Percentiles rank a stretch among this genome's conserved stretches.
These are phyloP conservation scores for Anthostomella pinea DNA, from an alignment of 2,329 filamentous ascomycete species.

Conservation along the genomic window DNA sequence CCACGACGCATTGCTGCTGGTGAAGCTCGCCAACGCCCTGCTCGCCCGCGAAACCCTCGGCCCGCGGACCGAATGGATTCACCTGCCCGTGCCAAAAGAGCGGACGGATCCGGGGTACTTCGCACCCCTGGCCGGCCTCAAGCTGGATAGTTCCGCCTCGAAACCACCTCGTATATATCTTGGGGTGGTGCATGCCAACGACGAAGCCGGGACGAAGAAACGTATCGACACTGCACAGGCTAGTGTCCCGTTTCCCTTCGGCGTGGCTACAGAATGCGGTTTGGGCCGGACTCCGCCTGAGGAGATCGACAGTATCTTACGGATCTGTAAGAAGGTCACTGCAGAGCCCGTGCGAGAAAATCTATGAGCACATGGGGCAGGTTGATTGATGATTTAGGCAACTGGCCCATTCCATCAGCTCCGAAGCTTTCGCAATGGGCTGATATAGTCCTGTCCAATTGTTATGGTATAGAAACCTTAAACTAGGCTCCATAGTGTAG, in stretches of 20 bases:
- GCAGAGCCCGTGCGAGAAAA: constrained; percentile 4
- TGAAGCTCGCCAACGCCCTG: constrained; percentile 21
- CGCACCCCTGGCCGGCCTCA: constrained; percentile 16
- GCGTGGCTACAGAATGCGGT: constrained; percentile 25
- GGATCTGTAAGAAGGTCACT: constrained; percentile 22
- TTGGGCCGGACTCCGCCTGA: constrained; percentile 23
- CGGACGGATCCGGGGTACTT: constrained; percentile 23
- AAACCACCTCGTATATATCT: constrained; percentile 20
- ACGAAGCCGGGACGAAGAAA: constrained; percentile 21
- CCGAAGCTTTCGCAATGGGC: too few species aligned
- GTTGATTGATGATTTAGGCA: too few species aligned
- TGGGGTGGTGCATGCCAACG: constrained; percentile 24
- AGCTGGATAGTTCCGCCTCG: constrained; percentile 13
- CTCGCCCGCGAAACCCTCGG: constrained; percentile 17
- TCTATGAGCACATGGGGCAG: constrained; percentile 2
- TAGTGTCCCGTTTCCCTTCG: constrained; percentile 21
- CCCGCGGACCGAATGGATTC: constrained; percentile 22
- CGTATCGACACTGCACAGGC: constrained; percentile 22
- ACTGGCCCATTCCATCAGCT: too few species aligned
- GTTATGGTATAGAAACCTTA: too few species aligned
- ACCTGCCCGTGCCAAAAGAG: constrained; percentile 24
- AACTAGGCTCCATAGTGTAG: too few species aligned
- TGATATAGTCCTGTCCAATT: too few species aligned
- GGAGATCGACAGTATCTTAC: constrained; percentile 23
- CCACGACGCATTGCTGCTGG: constrained; percentile 17